Evolutionary conservation across 495 filamentous ascomycete species (phyloP).

Genomic region (Talaromyces borbonicus): DNA sequence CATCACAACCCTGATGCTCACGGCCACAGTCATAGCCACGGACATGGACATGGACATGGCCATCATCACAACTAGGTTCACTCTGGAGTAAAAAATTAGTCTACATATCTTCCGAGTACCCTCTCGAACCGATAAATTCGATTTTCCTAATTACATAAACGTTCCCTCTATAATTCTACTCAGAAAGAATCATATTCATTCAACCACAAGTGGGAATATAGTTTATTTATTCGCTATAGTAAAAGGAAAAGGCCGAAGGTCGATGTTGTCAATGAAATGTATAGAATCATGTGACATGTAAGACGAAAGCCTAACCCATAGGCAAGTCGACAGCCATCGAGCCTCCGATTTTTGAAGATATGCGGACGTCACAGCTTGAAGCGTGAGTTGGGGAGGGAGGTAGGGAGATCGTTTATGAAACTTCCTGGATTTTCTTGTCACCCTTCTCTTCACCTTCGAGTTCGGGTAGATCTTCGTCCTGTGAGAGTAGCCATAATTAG

Average conservation of each 20-base stretch:
- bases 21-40: background rate
- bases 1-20: no score
- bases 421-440: conserved; percentile 48
- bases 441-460: conserved; percentile 43
- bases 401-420: conserved; percentile 28
- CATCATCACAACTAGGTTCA: conserved; percentile 3
- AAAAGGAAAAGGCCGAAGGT: background rate
- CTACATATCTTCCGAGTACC: no score
- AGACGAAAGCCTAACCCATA: background rate
- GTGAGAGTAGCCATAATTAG: conserved; percentile 19
- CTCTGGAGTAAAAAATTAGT: no score
- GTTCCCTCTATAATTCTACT: background rate
- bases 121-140: background rate
- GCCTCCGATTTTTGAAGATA: background rate
- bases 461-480: conserved; percentile 52
- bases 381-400: background rate
- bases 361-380: no score
- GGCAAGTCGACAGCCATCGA: background rate
- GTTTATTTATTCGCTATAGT: conserved; percentile 1
- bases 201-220: no score
- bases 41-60: conserved; percentile 5
- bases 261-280: conserved; percentile 1
- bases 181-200: background rate
- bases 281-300: background rate
- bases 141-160: background rate